Evolutionary conservation across 2,329 filamentous ascomycete species (phyloP).

Genomic region (Polychaeton citri): DNA sequence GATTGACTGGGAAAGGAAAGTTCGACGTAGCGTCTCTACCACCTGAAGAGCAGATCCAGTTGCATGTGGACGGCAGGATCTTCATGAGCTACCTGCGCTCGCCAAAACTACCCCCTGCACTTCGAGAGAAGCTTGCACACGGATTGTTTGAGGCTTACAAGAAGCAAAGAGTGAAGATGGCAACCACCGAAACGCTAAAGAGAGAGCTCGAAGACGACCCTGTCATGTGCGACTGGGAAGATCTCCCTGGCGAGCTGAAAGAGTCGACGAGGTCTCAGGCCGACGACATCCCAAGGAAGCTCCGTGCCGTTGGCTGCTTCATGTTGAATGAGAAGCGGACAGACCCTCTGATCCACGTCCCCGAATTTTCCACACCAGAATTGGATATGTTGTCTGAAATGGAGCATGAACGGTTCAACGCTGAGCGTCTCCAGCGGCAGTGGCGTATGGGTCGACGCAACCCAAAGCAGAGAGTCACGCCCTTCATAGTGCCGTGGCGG

Average conservation of each 20-base stretch:
- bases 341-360: conserved; percentile 16
- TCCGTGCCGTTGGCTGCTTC: conserved; percentile 21
- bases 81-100: conserved; percentile 22
- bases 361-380: conserved; percentile 16
- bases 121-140: conserved; percentile 21
- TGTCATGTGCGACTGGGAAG: conserved; percentile 22
- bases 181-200: conserved; percentile 13
- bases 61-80: conserved; percentile 21
- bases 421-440: conserved; percentile 21
- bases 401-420: conserved; percentile 24
- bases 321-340: conserved; percentile 19
- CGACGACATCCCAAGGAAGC: conserved; percentile 23
- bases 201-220: conserved; percentile 17
- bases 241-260: conserved; percentile 19
- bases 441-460: conserved; percentile 21
- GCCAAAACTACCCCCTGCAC: conserved; percentile 17
- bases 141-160: conserved; percentile 22
- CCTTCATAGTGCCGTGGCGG: conserved; percentile 22
- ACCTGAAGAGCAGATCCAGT: conserved; percentile 22
- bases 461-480: conserved; percentile 19
- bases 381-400: conserved; percentile 21
- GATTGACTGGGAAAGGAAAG: conserved; percentile 18
- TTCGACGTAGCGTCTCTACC: conserved; percentile 22
- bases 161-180: conserved; percentile 17
- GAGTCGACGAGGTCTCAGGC: conserved; percentile 22